phyloP scores from a whole-genome alignment of 176 grass and related monocot species.

The Carex parvula region DNA sequence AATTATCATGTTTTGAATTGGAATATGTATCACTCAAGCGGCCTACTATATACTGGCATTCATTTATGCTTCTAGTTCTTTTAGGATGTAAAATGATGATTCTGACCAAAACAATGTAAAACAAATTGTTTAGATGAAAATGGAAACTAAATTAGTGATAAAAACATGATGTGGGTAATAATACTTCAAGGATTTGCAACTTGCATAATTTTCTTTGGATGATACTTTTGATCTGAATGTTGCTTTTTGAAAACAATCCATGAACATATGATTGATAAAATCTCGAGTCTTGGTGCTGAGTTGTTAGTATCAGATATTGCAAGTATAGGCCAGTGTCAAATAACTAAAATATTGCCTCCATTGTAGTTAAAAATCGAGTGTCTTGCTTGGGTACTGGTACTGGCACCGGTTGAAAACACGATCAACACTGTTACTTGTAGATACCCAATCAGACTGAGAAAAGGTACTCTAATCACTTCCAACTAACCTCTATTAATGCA shows the following conservation, averaged over 20 bases:
- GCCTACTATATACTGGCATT: neutral
- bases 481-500: neutral
- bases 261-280: neutral
- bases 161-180: neutral
- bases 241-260: neutral
- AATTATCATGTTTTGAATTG: neutral
- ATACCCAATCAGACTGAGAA: neutral
- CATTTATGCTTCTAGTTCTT: neutral
- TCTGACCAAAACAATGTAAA: neutral
- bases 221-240: neutral
- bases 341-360: neutral
- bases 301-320: neutral
- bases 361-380: neutral
- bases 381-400: neutral
- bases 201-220: neutral
- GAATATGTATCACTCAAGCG: neutral
- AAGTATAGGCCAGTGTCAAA: neutral
- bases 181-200: neutral
- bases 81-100: neutral
- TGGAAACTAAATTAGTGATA: neutral
- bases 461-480: neutral
- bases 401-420: neutral
- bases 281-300: neutral
- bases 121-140: neutral
- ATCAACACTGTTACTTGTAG: neutral